phyloP scores from a whole-genome alignment of 176 grass and related monocot genomes.

The Phoenix dactylifera region DNA sequence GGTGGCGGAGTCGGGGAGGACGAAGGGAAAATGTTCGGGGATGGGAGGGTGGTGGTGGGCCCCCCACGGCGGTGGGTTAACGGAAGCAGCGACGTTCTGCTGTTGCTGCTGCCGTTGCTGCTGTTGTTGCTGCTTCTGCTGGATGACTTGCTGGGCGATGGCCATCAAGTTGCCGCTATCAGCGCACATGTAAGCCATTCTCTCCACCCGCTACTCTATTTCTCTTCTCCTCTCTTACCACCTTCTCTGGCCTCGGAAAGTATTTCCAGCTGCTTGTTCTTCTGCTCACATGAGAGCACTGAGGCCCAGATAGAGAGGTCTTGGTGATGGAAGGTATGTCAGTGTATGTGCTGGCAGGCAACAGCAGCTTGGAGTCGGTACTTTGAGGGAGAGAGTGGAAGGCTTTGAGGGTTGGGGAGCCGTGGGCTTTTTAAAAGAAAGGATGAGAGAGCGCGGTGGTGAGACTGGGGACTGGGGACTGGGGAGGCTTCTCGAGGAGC shows the following conservation, averaged over 20 bases:
- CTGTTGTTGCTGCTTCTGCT: conserved; percentile 84
- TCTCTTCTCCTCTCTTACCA: background rate
- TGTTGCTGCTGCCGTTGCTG: conserved; percentile 48
- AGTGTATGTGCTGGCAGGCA: background rate
- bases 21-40: conserved; percentile 35
- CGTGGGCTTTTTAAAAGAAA: background rate
- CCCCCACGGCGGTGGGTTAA: conserved; percentile 9
- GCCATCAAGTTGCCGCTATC: conserved; percentile 99
- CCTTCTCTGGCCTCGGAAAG: background rate
- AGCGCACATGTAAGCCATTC: conserved; percentile 96
- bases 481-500: too few species aligned
- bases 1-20: background rate
- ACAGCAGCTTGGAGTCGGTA: background rate
- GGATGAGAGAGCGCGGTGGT: too few species aligned
- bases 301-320: too few species aligned
- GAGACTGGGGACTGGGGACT: too few species aligned
- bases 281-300: too few species aligned
- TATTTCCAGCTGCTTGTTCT: too few species aligned
- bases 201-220: background rate
- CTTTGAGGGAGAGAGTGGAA: background rate
- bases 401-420: background rate
- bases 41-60: conserved; percentile 17
- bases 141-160: conserved; percentile 97
- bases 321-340: too few species aligned
- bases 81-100: conserved; percentile 5